Evolutionary conservation across 2,329 filamentous ascomycete genomes (phyloP).

Genomic region (Byssochlamys sp.): DNA sequence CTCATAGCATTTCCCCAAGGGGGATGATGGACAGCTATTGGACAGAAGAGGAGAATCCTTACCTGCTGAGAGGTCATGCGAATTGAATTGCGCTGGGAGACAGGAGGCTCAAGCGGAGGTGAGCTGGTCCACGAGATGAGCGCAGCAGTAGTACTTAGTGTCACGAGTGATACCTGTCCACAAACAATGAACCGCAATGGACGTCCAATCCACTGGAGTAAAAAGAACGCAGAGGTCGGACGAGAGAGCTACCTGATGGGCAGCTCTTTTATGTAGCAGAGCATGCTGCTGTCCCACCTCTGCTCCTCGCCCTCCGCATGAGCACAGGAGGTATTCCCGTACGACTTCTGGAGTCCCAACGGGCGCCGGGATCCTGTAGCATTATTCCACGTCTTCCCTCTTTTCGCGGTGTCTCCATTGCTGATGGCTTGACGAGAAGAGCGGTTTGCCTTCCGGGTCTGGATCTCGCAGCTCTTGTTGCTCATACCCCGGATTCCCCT

Average conservation of each 20-base stretch:
- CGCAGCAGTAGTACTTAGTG: neutral
- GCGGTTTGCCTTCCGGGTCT: neutral
- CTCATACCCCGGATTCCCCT: neutral
- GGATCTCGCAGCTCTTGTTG: neutral
- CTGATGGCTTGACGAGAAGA: neutral
- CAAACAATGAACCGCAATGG: neutral
- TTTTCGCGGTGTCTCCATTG: slow-evolving; percentile 2
- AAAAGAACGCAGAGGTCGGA: neutral
- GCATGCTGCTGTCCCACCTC: neutral
- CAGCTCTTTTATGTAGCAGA: neutral
- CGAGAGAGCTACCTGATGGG: neutral
- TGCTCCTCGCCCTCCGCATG: neutral
- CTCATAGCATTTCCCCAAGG: neutral
- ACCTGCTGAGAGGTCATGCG: neutral
- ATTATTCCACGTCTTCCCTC: slow-evolving; percentile 12
- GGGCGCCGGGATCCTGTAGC: neutral
- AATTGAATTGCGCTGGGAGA: neutral
- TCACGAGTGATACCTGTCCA: neutral
- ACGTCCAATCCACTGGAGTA: neutral
- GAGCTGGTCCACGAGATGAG: neutral
- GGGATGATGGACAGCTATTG: neutral
- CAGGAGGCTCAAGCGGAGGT: neutral
- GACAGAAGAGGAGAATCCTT: neutral
- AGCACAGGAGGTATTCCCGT: neutral
- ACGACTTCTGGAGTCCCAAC: slow-evolving; percentile 5